Conservation (phyloP, 2,329 filamentous ascomycete genomes). For the Sclerotinia glacialis region DNA sequence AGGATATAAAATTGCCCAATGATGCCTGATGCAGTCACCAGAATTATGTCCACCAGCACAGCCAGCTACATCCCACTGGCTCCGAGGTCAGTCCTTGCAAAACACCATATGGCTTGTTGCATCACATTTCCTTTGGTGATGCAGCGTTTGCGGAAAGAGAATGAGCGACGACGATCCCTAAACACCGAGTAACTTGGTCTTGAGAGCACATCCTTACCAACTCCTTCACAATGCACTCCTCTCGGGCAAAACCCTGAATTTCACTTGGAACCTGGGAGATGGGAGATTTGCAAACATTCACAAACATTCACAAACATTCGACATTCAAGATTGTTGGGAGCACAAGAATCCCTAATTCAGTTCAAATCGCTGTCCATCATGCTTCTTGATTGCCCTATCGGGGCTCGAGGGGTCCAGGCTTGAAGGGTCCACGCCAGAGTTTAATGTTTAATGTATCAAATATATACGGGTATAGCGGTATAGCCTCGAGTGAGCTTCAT, state of each 20-base stretch:
- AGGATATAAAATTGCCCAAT: slow-evolving; percentile 19
- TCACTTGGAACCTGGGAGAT: not conserved
- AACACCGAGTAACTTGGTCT: slow-evolving; percentile 4
- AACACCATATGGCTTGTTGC: not conserved
- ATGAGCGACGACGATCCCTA: slow-evolving; percentile 17
- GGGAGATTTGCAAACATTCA: not conserved
- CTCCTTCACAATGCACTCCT: slow-evolving; percentile 1
- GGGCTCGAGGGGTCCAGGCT: not conserved
- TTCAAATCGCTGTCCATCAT: slow-evolving; percentile 16
- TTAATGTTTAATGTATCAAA: not conserved
- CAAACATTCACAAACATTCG: not conserved
- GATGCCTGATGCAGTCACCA: slow-evolving; percentile 22
- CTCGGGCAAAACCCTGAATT: slow-evolving; percentile 1
- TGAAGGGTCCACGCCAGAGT: not conserved
- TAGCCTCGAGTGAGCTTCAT: slow-evolving; percentile 22
- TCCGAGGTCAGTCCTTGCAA: slow-evolving; percentile 19
- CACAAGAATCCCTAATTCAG: slow-evolving; percentile 16
- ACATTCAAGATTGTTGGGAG: slow-evolving; percentile 10
- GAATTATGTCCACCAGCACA: slow-evolving; percentile 4
- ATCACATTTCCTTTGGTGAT: slow-evolving; percentile 3
- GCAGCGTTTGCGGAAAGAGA: slow-evolving; percentile 8
- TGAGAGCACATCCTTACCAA: not conserved
- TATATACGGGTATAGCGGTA: not conserved
- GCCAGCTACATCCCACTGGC: slow-evolving; percentile 10
- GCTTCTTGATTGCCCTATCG: slow-evolving; percentile 10